These are phyloP conservation scores for Anastatica hierochuntica DNA, from an alignment of 345 rosid genomes.

Conservation along the genomic window DNA sequence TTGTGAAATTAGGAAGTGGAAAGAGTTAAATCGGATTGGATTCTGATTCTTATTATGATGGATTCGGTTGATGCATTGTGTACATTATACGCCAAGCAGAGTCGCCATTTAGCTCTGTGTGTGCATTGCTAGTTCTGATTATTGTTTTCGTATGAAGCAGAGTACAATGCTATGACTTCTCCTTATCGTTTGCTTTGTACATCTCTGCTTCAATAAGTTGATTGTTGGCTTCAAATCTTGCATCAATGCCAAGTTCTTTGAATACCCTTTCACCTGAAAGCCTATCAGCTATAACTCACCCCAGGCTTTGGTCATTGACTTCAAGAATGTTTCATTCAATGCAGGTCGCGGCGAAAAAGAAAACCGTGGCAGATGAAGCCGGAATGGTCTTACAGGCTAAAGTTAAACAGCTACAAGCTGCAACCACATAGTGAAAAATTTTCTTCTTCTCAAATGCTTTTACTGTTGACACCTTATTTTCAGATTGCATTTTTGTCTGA, in stretches of 20 bases:
- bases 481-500: background rate
- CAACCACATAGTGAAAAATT: constrained; percentile 21
- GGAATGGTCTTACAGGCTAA: constrained; percentile 59
- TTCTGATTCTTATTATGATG: too few relatives aligned
- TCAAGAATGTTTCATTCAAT: constrained; percentile 4
- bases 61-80: too few relatives aligned
- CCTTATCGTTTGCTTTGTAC: background rate
- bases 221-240: too few relatives aligned
- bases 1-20: background rate
- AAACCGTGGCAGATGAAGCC: constrained; percentile 76
- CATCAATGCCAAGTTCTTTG: too few relatives aligned
- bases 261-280: too few relatives aligned
- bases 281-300: background rate
- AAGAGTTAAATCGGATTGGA: background rate
- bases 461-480: background rate
- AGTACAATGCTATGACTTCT: background rate
- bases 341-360: constrained; percentile 92
- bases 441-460: background rate
- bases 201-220: too few relatives aligned
- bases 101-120: background rate
- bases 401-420: constrained; percentile 49
- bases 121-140: background rate
- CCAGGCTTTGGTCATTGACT: background rate
- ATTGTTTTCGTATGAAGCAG: background rate
- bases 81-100: background rate